Evolutionary conservation across 2,329 filamentous ascomycete genomes (phyloP), one percentile per base, ranked within the genome.

Genomic region (Alternaria arborescens): DNA sequence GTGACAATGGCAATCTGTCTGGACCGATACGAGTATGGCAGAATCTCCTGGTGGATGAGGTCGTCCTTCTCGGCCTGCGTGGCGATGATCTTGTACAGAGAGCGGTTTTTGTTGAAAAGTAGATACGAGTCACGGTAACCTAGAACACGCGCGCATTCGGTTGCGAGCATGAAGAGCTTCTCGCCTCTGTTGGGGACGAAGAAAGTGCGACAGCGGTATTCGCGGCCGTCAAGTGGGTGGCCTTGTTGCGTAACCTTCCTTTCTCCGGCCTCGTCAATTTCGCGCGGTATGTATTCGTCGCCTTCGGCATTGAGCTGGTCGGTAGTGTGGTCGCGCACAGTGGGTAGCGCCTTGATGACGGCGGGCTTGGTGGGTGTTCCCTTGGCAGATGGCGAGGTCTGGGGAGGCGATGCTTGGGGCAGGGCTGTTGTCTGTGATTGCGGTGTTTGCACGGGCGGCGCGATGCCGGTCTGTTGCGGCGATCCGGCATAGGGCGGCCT

Each of bases 1-100:
- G 95, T 98, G 43, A 99, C 95, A 64, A 99, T 97, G 52, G 95
- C 95, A 70, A 99, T 99, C 80, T 99, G 95, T 52, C 95, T 89
- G n/a, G 95, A 99, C 44, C 95, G 89, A 78, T 99, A 99, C 4
- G 94, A 97, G 79, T 98, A 99, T 0, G 95, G 95, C 20, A 99
- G 83, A 59, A 98, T 96, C 73, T 98, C 95, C 81, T 98, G 94
- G 65, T 89, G 86, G 50, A 99, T 97, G 16, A 99, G 84, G 73
- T 98, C 93, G 78, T 99, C 95, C 84, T 99, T 99, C 78, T 99
- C 95, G 28, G 90, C 84, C 77, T 98, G 94, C 64, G 91, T 96
- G 58, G 94, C 94, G 72, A 99, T 99, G 75, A 99, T 99, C 81
- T 99, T 99, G 85, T 88, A 97, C 8, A 99, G 84, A 2, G 95